Percentiles rank a stretch among this genome's conserved stretches.
Conservation (phyloP, 2,329 filamentous ascomycete species). For the Diplodia intermedia region DNA sequence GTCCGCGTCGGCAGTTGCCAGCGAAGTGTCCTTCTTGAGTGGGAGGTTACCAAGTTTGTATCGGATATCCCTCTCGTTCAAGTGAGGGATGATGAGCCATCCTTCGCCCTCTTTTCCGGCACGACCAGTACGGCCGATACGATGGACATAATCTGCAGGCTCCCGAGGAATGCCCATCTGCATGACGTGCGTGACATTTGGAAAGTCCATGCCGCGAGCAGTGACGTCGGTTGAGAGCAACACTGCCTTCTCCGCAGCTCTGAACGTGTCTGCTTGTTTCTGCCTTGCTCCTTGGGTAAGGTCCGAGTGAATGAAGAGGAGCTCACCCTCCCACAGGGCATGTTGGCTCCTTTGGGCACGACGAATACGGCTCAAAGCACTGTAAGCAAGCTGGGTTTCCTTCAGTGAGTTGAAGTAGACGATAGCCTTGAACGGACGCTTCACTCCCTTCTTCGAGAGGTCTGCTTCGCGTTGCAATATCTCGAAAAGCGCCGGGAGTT, state of each 20-base stretch:
- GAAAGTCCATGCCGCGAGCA: conserved; percentile 61
- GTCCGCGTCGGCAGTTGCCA: conserved; percentile 60
- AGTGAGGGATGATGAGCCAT: conserved; percentile 68
- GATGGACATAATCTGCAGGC: conserved; percentile 59
- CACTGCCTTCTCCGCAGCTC: conserved; percentile 63
- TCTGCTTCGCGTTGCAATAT: conserved; percentile 69
- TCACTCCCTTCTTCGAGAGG: conserved; percentile 51
- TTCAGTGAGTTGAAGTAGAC: conserved; percentile 85
- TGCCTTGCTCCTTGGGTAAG: conserved; percentile 75
- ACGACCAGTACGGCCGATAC: conserved; percentile 63
- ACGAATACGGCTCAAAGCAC: conserved; percentile 47
- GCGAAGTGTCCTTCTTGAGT: conserved; percentile 56
- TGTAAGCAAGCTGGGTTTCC: conserved; percentile 69
- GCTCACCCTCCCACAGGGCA: conserved; percentile 45
- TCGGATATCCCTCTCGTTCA: conserved; percentile 60
- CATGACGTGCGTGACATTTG: conserved; percentile 60
- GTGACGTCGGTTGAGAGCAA: conserved; percentile 60
- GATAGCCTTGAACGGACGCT: conserved; percentile 88
- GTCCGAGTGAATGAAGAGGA: conserved; percentile 77
- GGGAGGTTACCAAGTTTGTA: conserved; percentile 65
- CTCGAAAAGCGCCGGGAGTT: conserved; percentile 78
- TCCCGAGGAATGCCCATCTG: conserved; percentile 56
- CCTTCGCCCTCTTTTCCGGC: conserved; percentile 76
- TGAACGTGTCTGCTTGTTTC: conserved; percentile 74
- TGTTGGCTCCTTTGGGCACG: conserved; percentile 37